Conservation (phyloP, 768 basidiomycete species). For the Psilocybe cubensis region DNA sequence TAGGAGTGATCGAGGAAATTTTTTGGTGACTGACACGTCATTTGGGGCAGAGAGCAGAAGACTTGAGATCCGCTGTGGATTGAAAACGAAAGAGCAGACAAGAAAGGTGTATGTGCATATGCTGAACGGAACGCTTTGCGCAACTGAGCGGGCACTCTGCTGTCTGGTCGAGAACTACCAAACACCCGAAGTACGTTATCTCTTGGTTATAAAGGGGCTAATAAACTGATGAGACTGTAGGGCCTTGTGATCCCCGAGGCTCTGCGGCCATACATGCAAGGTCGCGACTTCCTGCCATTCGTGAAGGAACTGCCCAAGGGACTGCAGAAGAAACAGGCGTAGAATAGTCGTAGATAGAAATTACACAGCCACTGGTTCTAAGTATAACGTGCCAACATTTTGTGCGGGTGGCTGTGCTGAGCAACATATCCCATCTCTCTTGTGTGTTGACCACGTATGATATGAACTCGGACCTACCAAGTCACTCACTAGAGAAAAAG, state of each 20-base stretch:
- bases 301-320: conserved; percentile 81
- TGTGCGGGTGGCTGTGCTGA: conserved; percentile 12
- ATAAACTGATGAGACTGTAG: conserved; percentile 42
- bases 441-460: conserved; percentile 3
- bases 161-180: conserved; percentile 99
- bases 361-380: conserved; percentile 10
- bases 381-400: neutral
- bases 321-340: conserved; percentile 70
- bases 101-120: conserved; percentile 97
- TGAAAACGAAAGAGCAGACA: conserved; percentile 88
- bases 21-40: neutral
- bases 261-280: conserved; percentile 94
- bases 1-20: neutral
- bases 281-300: conserved; percentile 87
- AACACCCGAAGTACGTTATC: conserved; percentile 78
- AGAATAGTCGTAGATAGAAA: conserved; percentile 11
- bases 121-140: conserved; percentile 97
- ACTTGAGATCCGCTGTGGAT: conserved; percentile 91
- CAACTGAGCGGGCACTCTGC: conserved; percentile 95
- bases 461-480: conserved; percentile 39
- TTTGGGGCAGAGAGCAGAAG: conserved; percentile 79
- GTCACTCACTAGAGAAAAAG: conserved; percentile 38
- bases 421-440: neutral
- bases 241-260: conserved; percentile 90
- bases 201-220: neutral